Evolutionary conservation across 1,284 basidiomycete species (phyloP).

Genomic region (Binderoboletus segoi): DNA sequence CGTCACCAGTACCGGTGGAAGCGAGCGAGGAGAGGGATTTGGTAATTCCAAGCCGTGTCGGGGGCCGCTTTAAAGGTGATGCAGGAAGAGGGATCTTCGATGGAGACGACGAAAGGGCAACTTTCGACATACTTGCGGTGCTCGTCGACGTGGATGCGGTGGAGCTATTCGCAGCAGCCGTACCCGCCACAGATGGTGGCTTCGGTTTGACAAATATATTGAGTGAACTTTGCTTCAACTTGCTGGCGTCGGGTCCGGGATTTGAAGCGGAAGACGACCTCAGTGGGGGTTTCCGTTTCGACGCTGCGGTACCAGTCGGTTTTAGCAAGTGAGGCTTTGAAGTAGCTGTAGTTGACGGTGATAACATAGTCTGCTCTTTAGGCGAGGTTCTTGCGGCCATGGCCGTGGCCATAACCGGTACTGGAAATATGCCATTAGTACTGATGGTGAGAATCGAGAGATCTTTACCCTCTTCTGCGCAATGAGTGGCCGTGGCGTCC

Average conservation of each 20-base stretch:
- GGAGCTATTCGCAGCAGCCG: not conserved
- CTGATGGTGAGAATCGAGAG: not conserved
- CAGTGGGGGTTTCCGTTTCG: conserved; percentile 8
- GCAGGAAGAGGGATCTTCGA: conserved; percentile 34
- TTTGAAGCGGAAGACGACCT: conserved; percentile 18
- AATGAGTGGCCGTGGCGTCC: not conserved
- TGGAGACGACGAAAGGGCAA: conserved; percentile 13
- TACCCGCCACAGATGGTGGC: not conserved
- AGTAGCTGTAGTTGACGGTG: not conserved
- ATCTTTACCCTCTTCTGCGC: conserved; percentile 7
- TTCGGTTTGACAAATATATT: conserved; percentile 26
- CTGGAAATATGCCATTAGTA: conserved; percentile 7
- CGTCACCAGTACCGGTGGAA: not conserved
- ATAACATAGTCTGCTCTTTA: too few relatives aligned
- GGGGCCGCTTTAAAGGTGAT: conserved; percentile 21
- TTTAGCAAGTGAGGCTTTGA: conserved; percentile 8
- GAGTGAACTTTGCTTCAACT: conserved; percentile 33
- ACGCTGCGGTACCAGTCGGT: not conserved
- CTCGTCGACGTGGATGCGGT: conserved; percentile 3
- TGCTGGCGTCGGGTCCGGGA: conserved; percentile 12
- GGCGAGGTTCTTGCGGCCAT: too few relatives aligned
- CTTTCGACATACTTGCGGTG: conserved; percentile 1
- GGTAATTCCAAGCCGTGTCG: conserved; percentile 1
- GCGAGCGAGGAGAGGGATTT: conserved; percentile 7
- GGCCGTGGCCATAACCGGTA: too few relatives aligned